These are phyloP conservation scores for Quercus agrifolia DNA, from an alignment of 306 rosid genomes.

Conservation along the genomic window DNA sequence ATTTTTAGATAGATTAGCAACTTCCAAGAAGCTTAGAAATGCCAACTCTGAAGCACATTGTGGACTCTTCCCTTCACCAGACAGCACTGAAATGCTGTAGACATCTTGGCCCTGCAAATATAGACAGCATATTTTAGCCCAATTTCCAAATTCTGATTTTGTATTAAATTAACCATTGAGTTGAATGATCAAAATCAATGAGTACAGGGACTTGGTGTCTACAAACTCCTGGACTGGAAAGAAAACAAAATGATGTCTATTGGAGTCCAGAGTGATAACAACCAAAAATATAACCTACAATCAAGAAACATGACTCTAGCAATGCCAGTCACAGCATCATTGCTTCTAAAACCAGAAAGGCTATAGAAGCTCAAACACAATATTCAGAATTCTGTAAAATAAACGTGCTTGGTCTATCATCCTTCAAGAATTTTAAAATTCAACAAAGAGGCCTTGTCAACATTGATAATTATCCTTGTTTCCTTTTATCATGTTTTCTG, in stretches of 20 bases:
- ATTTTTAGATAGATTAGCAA: constrained; percentile 51
- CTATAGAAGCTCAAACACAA: background rate
- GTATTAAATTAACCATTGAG: background rate
- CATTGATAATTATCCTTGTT: background rate
- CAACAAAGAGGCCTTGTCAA: background rate
- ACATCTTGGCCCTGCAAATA: constrained; percentile 61
- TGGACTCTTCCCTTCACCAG: constrained; percentile 42
- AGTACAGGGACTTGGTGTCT: background rate
- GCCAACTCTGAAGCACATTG: constrained; percentile 52
- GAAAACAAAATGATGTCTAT: background rate
- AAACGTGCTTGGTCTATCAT: background rate
- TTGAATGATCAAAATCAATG: background rate
- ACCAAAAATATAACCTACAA: background rate
- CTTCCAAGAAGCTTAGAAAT: constrained; percentile 59
- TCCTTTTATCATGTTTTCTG: background rate
- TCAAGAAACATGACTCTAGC: background rate
- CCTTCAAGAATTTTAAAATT: background rate
- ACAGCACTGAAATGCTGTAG: constrained; percentile 54
- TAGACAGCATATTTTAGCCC: background rate
- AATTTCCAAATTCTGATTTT: background rate
- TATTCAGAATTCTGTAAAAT: background rate
- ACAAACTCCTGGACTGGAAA: background rate
- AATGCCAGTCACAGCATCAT: background rate
- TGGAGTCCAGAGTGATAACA: background rate
- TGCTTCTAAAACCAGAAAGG: background rate